A percentile compares a stretch with the other conserved stretches of the same genome.
phyloP scores from a whole-genome alignment of 2,329 filamentous ascomycete genomes.

The Lecanoromycetidae sp. region DNA sequence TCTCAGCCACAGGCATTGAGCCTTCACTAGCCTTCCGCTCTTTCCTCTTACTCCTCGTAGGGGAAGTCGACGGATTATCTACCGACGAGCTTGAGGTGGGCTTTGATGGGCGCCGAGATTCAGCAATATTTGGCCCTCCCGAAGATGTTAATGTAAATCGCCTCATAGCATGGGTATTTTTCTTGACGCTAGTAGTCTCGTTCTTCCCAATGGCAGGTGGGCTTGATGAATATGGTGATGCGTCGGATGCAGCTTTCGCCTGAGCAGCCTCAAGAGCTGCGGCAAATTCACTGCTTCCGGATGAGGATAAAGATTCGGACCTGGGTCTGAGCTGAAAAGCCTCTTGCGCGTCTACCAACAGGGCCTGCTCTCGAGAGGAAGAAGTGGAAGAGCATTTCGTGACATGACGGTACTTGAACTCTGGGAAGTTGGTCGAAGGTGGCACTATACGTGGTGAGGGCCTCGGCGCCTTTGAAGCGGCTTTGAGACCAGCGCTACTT shows the following conservation, averaged over 20 bases:
- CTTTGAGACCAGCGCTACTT: not conserved
- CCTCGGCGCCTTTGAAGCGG: constrained; percentile 7
- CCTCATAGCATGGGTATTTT: constrained; percentile 3
- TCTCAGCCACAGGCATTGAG: not conserved
- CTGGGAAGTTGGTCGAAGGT: constrained; percentile 29
- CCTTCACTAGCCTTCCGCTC: not conserved
- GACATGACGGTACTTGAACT: constrained; percentile 28
- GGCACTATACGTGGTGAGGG: constrained; percentile 24
- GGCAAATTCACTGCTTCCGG: constrained; percentile 6
- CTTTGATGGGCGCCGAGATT: not conserved
- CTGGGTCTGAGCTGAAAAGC: not conserved
- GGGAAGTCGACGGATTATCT: not conserved
- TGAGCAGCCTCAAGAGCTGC: constrained; percentile 8
- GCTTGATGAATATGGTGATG: constrained; percentile 2
- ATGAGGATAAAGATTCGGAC: constrained; percentile 3
- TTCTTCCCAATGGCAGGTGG: not conserved
- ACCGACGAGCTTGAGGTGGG: not conserved
- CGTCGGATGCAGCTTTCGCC: not conserved
- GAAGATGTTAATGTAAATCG: constrained; percentile 10
- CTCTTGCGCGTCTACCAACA: not conserved
- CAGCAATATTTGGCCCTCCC: not conserved
- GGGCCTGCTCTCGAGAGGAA: not conserved
- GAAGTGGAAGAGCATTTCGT: not conserved
- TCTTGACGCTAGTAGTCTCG: constrained; percentile 3
- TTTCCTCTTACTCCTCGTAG: not conserved